These are phyloP conservation scores for Nakaseomyces nivariensis DNA, from an alignment of 1,139 yeast genomes.

Conservation along the genomic window DNA sequence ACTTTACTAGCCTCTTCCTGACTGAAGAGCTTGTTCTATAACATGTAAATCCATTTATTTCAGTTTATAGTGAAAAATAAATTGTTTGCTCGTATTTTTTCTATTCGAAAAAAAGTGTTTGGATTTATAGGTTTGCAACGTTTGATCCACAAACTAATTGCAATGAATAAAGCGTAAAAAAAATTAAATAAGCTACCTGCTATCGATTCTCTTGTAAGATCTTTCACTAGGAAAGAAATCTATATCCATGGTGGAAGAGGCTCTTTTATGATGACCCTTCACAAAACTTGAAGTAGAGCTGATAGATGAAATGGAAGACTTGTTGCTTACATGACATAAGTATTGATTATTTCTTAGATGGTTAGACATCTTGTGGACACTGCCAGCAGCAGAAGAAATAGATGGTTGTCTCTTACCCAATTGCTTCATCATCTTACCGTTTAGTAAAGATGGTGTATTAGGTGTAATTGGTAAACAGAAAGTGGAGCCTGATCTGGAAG, in stretches of 20 bases:
- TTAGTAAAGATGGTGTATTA: constrained; percentile 1
- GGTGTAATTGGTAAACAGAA: constrained; percentile 3
- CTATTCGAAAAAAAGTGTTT: neutral
- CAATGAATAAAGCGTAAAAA: constrained; percentile 1
- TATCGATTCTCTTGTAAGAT: constrained; percentile 1
- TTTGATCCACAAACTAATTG: constrained; percentile 3
- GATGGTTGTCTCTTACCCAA: neutral
- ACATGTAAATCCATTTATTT: neutral
- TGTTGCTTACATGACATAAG: constrained; percentile 2
- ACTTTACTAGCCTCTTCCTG: neutral
- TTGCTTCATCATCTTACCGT: neutral
- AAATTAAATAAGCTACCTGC: constrained; percentile 2
- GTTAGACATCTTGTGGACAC: neutral
- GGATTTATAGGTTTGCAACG: neutral
- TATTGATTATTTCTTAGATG: constrained; percentile 1
- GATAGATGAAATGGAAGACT: constrained; percentile 2
- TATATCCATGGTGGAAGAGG: constrained; percentile 1
- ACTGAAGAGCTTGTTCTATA: neutral
- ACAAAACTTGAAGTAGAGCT: constrained; percentile 1
- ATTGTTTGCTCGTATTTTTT: too few relatives aligned
- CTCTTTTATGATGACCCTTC: constrained; percentile 3
- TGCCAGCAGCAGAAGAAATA: neutral
- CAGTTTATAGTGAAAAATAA: neutral
- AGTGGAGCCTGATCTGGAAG: constrained; percentile 2
- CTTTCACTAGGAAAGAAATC: constrained; percentile 2